Base-by-base conservation (phyloP, 2,329 filamentous ascomycete species). In the Colletotrichum nymphaeae region DNA sequence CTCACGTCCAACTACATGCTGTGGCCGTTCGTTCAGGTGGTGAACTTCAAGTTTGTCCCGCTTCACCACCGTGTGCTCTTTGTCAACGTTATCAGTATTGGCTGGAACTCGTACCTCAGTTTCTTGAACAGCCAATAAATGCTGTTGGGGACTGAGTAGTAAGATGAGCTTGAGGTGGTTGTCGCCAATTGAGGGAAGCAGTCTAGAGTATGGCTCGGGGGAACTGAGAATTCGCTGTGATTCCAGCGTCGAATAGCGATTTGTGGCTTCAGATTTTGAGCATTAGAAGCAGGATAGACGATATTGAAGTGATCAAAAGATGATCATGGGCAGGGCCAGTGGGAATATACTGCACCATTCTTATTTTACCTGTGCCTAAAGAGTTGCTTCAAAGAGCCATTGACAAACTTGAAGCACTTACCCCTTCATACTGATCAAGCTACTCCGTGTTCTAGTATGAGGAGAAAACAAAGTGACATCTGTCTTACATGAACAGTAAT, bases 1-100 rank as follows among this genome's bases (percentile, higher is more conserved):
- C 89, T 98, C 79, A 89, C 89, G 81, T 93, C 94, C 81, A 98
- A 98, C 86, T 95, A 94, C 88, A 89, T 94, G 86, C 83, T 98
- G 69, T 98, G 95, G 95, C 95, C 95, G 4, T 87, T 88, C 75
- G 94, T 97, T 69, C 95, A 98, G 86, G 86, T 93, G 67, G 88
- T 93, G 79, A 98, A 98, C 87, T 98, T 98, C 85, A 93, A 93
- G 79, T 89, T 97, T 76, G 90, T 98, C 75, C 95, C 95, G 62
- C 86, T 97, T 75, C 90, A 97, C 80, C 92, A 96, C 83, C 89
- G 95, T 72, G 90, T 98, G 55, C 85, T 98, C 78, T 92, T 97
- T 74, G 95, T 97, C 78, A 98, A 98, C 79, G 82, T 97, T 63
- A 88, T 98, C 67, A 94, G 86, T 67, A 88, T 90, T 76, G 90